Evolutionary conservation across 2,329 filamentous ascomycete genomes (phyloP), one percentile per base, ranked within the genome.

Genomic region (Aspergillus unguis): DNA sequence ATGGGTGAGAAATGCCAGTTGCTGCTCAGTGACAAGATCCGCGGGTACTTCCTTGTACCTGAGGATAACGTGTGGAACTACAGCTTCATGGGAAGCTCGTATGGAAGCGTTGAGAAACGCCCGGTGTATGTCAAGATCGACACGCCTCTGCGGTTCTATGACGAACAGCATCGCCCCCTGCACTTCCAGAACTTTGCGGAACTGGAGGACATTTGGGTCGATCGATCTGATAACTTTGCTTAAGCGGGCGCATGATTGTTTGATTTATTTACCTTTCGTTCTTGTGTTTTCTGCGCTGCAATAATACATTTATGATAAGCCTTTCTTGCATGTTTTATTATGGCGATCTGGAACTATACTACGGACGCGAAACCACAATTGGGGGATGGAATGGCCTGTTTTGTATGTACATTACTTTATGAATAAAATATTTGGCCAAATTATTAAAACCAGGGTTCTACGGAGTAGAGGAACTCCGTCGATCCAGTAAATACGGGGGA

Each of bases 151-250:
- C 80, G 88, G 6, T 97, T 96, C 75, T 99, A 99, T 75, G 92
- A 88, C 68, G 91, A 92, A 64, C 81, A 91, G 64, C 95, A 99
- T 73, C 84, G 94, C 27, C 92, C 92, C 11, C 77, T 96, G 51
- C 94, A 99, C 76, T 99, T 99, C 82, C 87, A 92, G 71, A 96
- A 91, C 73, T 99, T 99, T 75, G 90, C 92, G 1, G 92, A 99
- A 77, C 75, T 99, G 69, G 94, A 99, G 76, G 92, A 99, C 73
- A 88, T 95, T 38, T 95, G 92, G 84, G 92, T 96, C 43, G 94
- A 99, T 72, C 81, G 91, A 65, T 84, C 84, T 58, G 92, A 99
- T 76, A 92, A 92, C 71, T 95, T 99, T 77, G 92, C 90, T 63
- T 97, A 82, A 79, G 60, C 52, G 51, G 62, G 62, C 58, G 58